Evolutionary conservation across 306 rosid species (phyloP).

Genomic region (Prunus davidiana): DNA sequence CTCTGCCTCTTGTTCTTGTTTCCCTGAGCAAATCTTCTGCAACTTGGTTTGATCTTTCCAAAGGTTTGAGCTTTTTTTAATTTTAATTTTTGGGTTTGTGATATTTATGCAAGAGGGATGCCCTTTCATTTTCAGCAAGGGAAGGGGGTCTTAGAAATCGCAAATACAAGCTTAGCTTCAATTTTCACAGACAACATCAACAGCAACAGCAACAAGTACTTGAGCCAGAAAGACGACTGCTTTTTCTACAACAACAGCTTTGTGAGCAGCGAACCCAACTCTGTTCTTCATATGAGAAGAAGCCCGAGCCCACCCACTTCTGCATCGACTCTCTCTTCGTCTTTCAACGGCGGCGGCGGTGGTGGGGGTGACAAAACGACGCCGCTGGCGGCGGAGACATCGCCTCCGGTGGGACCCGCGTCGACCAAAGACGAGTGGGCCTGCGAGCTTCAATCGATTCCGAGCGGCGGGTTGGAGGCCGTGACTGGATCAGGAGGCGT

Average conservation of each 20-base stretch:
- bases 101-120: constrained; percentile 20
- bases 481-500: constrained; percentile 15
- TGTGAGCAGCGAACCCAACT: constrained; percentile 34
- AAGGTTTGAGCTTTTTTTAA: not conserved
- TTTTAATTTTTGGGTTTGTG: not conserved
- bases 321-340: constrained; percentile 42
- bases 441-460: constrained; percentile 29
- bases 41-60: not conserved
- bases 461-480: constrained; percentile 16
- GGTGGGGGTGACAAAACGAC: constrained; percentile 11
- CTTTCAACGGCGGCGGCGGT: constrained; percentile 32
- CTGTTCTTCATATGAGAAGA: constrained; percentile 43
- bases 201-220: too few relatives aligned
- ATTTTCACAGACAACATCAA: constrained; percentile 5
- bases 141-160: constrained; percentile 30
- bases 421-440: constrained; percentile 27
- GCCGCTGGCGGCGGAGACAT: constrained; percentile 21
- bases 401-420: constrained; percentile 8
- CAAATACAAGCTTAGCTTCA: constrained; percentile 19
- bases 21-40: not conserved
- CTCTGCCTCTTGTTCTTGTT: too few relatives aligned
- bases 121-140: constrained; percentile 28
- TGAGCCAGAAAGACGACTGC: not conserved
- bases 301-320: constrained; percentile 58
- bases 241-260: constrained; percentile 12